Base-by-base conservation (phyloP, 208 protist species). In the Novymonas esmeraldas region DNA sequence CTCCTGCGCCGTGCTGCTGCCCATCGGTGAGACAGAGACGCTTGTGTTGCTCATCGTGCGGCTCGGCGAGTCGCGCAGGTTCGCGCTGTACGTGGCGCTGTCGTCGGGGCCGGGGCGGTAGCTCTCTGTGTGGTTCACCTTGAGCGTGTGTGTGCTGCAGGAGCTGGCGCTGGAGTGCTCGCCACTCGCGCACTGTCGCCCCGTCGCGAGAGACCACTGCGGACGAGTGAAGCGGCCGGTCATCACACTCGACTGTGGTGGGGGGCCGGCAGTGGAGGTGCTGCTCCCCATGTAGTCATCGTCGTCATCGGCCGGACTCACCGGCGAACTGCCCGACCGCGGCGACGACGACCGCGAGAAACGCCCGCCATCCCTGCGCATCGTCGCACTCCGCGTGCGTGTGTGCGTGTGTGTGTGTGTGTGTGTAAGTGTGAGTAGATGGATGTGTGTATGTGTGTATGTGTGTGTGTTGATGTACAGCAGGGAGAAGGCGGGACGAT, bases 191-290 rank as follows among this genome's bases (percentile, higher is more conserved):
- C 76, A 62, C 9, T 54, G 66, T 24, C 60, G 31, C 2, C 62
- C 68, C 1, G 73, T 73, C 0, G 77, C 74, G 2, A 79, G 68
- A 3, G 68, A 66, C 84, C 78, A 88, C 26, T 71, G 63, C 18
- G 66, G 70, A 6, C 80, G 63, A 10, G 59, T 54, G 39, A 90
- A 90, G 24, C 82, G 82, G 2, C 83, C 87, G 3, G 84, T 93
- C 46, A 70, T 80, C 9, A 55, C 54, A 9, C 77, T 79, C 9
- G 73, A 84, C 14, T 90, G 81, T 1, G 84, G 81, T 44, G 82
- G 85, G 3, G 90, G 90, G 11, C 90, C 90, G 6, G 87, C 90
- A 4, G 90, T 95, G 24, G 90, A 93, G 11, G 85, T 90, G 70
- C 86, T 93, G 50, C 86, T 95, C 45, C 84, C 64, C 67, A 79